phyloP scores from a whole-genome alignment of 805 yeast species.

The Komagataella phaffii region DNA sequence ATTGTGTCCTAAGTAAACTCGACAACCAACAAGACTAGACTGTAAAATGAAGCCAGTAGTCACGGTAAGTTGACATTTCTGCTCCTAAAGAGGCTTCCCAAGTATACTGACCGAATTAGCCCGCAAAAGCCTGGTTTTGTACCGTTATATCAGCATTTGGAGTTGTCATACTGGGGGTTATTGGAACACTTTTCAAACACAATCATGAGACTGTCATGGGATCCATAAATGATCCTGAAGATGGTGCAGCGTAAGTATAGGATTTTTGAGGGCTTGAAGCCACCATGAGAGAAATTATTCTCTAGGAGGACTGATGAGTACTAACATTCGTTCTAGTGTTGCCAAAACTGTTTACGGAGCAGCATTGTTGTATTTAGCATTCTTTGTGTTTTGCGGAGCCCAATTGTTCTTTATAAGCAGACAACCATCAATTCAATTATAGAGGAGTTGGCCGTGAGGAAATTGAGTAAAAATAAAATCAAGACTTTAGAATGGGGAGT shows the following conservation, averaged over 20 bases:
- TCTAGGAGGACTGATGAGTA: background rate
- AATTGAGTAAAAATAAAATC: background rate
- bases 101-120: conserved; percentile 18
- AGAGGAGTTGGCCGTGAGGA: conserved; percentile 1
- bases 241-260: conserved; percentile 60
- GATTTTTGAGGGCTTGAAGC: background rate
- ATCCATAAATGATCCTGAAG: conserved; percentile 78
- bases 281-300: background rate
- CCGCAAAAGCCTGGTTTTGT: conserved; percentile 90
- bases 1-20: background rate
- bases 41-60: background rate
- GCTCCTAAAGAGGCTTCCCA: background rate
- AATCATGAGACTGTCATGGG: conserved; percentile 92
- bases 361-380: conserved; percentile 64
- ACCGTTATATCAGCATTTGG: conserved; percentile 90
- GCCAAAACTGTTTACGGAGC: conserved; percentile 87
- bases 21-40: background rate
- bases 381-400: conserved; percentile 83
- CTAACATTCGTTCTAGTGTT: conserved; percentile 28
- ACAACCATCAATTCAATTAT: conserved; percentile 50
- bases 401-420: conserved; percentile 58
- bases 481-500: background rate
- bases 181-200: conserved; percentile 68
- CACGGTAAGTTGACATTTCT: background rate
- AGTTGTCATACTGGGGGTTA: conserved; percentile 69